phyloP scores from a whole-genome alignment of 805 yeast species.

The Cyberlindnera japonica region DNA sequence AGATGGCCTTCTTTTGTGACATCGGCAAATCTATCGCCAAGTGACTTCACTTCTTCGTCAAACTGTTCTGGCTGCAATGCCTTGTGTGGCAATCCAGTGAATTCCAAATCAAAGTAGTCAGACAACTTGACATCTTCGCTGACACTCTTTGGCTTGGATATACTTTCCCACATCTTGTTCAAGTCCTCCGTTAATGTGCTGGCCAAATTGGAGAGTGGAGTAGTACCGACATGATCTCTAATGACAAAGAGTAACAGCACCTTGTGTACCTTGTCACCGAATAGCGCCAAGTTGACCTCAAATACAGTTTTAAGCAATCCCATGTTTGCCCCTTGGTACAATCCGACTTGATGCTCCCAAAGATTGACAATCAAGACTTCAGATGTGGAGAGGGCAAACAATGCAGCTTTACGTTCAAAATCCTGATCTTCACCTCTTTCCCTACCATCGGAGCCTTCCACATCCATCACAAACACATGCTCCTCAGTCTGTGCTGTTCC shows the following conservation, averaged over 20 bases:
- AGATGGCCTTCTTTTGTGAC: conserved; percentile 29
- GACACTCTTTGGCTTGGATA: conserved; percentile 69
- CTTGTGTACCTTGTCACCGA: conserved; percentile 61
- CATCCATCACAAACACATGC: conserved; percentile 81
- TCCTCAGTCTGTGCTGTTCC: conserved; percentile 16
- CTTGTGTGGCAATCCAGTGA: conserved; percentile 82
- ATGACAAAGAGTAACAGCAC: conserved; percentile 80
- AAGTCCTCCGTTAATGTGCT: conserved; percentile 69
- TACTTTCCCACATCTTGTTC: conserved; percentile 68
- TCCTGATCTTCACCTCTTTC: conserved; percentile 99
- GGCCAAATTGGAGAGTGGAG: conserved; percentile 72
- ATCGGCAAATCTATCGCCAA: conserved; percentile 60
- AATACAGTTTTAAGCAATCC: conserved; percentile 92
- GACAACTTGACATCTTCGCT: conserved; percentile 45
- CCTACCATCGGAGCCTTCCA: conserved; percentile 98
- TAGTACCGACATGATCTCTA: conserved; percentile 85
- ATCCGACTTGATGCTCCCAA: conserved; percentile 97
- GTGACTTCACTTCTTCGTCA: conserved; percentile 47
- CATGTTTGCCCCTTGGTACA: conserved; percentile 97
- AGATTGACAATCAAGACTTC: conserved; percentile 88
- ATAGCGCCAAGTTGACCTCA: conserved; percentile 86
- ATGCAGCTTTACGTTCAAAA: conserved; percentile 93
- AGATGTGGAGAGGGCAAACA: conserved; percentile 89
- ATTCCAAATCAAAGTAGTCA: conserved; percentile 83
- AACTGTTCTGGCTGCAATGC: conserved; percentile 75